Percentiles rank a stretch among this genome's conserved stretches.
Evolutionary conservation across 1,284 basidiomycete genomes (phyloP).

Genomic region (Takashimella tepidaria): DNA sequence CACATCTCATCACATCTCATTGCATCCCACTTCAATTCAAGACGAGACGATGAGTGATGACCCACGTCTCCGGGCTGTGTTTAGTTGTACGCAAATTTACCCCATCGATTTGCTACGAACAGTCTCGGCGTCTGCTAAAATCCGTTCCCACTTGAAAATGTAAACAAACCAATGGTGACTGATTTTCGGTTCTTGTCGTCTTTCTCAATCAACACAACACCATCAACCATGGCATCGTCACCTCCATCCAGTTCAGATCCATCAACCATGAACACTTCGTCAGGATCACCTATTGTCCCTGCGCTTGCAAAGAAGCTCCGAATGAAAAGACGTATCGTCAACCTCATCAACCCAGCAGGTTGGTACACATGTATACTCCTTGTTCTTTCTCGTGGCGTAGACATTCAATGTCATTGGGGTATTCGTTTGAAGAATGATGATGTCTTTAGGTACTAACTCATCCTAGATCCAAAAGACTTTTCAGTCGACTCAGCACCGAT

Average conservation of each 20-base stretch:
- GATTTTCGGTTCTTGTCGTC: neutral
- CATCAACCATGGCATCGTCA: neutral
- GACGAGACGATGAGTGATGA: too few relatives aligned
- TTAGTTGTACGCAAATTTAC: too few relatives aligned
- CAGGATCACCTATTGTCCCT: conserved; percentile 22
- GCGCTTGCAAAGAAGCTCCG: conserved; percentile 16
- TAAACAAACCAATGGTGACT: neutral
- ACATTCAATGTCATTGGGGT: too few relatives aligned
- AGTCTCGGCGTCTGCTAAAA: neutral
- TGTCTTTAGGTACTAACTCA: neutral
- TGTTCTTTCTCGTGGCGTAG: too few relatives aligned
- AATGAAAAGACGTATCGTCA: conserved; percentile 25
- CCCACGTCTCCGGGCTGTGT: too few relatives aligned
- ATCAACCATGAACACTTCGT: conserved; percentile 18
- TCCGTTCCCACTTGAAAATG: neutral
- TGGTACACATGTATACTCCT: conserved; percentile 4
- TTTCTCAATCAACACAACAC: neutral
- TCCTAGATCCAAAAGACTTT: conserved; percentile 27
- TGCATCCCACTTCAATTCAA: too few relatives aligned
- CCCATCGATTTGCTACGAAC: too few relatives aligned
- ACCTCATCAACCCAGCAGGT: conserved; percentile 36
- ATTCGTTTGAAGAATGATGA: too few relatives aligned
- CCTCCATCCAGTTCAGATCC: conserved; percentile 13
- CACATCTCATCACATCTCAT: too few relatives aligned
- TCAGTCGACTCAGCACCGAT: conserved; percentile 4